Conservation (phyloP, 257 asterid genomes). For the Haberlea rhodopensis region DNA sequence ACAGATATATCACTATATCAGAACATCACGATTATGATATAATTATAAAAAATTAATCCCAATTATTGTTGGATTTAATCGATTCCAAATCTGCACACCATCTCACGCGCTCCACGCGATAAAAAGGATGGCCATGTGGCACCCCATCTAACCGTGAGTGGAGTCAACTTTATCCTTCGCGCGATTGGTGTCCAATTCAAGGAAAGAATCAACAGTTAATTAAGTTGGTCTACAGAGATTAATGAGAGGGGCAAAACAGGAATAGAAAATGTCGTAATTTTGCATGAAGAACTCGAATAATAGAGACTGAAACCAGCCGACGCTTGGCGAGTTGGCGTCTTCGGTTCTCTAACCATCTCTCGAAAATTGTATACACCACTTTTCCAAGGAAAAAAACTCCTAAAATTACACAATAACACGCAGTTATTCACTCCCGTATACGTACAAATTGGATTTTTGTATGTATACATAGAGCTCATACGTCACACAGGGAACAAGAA, state of each 20-base stretch:
- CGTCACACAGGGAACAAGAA: neutral
- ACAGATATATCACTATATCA: no score
- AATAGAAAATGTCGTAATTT: slow-evolving; percentile 8
- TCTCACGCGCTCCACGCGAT: neutral
- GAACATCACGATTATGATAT: no score
- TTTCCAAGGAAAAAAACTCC: neutral
- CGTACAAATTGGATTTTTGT: neutral
- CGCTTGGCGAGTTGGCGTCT: slow-evolving; percentile 64
- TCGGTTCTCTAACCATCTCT: slow-evolving; percentile 50
- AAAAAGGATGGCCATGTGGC: neutral
- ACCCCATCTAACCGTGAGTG: neutral
- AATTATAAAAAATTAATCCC: no score
- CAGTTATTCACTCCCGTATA: neutral
- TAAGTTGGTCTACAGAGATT: neutral
- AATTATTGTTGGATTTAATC: no score
- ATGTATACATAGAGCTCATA: neutral
- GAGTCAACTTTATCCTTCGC: neutral
- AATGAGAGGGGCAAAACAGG: slow-evolving; percentile 29
- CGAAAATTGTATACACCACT: slow-evolving; percentile 31
- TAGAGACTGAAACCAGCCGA: slow-evolving; percentile 40
- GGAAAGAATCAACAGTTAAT: neutral
- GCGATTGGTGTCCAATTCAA: neutral
- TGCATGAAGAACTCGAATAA: slow-evolving; percentile 62
- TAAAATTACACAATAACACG: neutral
- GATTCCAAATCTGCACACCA: no score